These are phyloP conservation scores for Penicillium samsonianum DNA, from an alignment of 495 filamentous ascomycete species.

Conservation along the genomic window DNA sequence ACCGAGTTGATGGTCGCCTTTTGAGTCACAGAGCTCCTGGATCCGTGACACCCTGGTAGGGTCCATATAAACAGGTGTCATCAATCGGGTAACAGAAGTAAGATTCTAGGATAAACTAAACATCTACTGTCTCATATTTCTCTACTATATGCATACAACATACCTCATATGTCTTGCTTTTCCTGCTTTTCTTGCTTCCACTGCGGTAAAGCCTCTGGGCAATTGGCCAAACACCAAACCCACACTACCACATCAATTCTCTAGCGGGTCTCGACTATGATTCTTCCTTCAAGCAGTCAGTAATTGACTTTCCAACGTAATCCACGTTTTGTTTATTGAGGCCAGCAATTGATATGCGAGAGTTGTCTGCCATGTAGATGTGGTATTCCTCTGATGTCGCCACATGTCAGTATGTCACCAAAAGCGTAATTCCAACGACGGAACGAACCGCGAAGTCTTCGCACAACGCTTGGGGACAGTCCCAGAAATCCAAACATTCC, in stretches of 20 bases:
- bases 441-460: slow-evolving; percentile 31
- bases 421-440: slow-evolving; percentile 1
- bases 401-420: neutral
- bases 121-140: neutral
- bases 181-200: neutral
- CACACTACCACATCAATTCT: neutral
- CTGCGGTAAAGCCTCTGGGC: neutral
- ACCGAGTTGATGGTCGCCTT: too few species aligned
- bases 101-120: neutral
- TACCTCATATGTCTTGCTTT: neutral
- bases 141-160: neutral
- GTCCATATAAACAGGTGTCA: too few species aligned
- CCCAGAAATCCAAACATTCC: slow-evolving; percentile 49
- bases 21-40: too few species aligned
- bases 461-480: slow-evolving; percentile 28
- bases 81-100: too few species aligned
- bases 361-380: slow-evolving; percentile 42
- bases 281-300: slow-evolving; percentile 15
- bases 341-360: slow-evolving; percentile 44
- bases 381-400: slow-evolving; percentile 36
- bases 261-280: neutral
- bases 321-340: slow-evolving; percentile 41
- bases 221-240: neutral
- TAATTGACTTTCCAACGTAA: slow-evolving; percentile 41
- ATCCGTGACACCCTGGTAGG: too few species aligned